These are phyloP conservation scores for Tolypocladium tropicale DNA, from an alignment of 2,329 filamentous ascomycete genomes.

Conservation along the genomic window DNA sequence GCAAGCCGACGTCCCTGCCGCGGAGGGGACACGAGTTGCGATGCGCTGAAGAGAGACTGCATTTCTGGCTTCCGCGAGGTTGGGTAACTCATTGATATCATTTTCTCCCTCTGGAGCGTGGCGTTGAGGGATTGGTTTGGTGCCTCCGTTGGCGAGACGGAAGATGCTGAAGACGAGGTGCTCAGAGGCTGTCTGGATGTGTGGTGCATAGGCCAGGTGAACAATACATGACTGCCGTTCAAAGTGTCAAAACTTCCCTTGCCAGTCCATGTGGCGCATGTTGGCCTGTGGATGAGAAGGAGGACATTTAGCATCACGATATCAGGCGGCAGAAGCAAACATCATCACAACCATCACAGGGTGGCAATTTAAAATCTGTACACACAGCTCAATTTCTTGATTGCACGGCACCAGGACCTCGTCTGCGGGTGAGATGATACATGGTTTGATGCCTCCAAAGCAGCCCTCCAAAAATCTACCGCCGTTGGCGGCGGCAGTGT, in stretches of 20 bases:
- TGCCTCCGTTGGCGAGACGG: background rate
- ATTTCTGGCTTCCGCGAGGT: background rate
- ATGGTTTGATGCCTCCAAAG: slow-evolving; percentile 1
- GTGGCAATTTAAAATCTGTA: background rate
- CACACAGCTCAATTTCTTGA: background rate
- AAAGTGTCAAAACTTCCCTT: background rate
- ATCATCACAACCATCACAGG: background rate
- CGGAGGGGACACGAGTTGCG: background rate
- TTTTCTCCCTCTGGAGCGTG: background rate
- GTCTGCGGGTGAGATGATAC: background rate
- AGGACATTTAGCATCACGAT: too few species aligned
- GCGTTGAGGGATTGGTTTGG: background rate
- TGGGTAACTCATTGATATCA: background rate
- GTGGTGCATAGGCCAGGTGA: background rate
- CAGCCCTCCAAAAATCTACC: background rate
- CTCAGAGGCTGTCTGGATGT: background rate
- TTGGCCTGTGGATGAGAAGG: too few species aligned
- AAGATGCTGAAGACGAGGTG: background rate
- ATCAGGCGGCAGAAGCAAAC: background rate
- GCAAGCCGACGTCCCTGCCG: background rate
- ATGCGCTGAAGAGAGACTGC: background rate
- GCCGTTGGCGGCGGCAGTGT: background rate
- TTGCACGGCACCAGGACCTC: background rate
- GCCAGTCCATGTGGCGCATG: too few species aligned
- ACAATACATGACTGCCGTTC: background rate